These are phyloP conservation scores for Lichtheimia ramosa DNA, from an alignment of 371 early-diverging fungal genomes.

Conservation along the genomic window DNA sequence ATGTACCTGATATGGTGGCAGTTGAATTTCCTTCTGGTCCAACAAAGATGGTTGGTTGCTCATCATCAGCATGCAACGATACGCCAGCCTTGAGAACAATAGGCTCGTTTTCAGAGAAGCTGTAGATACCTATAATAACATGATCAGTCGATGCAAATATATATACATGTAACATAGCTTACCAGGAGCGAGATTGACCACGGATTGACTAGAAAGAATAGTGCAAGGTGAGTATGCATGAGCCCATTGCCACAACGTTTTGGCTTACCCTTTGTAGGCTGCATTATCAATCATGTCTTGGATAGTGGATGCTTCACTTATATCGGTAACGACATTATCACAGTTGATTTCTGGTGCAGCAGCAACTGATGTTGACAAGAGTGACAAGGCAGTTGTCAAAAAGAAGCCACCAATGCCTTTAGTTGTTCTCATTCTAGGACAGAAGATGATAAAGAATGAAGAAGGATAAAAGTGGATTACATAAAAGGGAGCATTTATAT, in stretches of 20 bases:
- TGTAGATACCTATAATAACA: constrained; percentile 18
- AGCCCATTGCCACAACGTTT: neutral
- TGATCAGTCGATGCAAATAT: neutral
- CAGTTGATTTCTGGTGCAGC: neutral
- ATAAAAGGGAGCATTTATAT: no score
- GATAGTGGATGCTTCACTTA: neutral
- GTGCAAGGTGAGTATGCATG: neutral
- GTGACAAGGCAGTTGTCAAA: no score
- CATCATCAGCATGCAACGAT: constrained; percentile 11
- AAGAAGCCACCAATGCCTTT: no score
- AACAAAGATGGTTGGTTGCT: constrained; percentile 13
- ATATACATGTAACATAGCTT: neutral
- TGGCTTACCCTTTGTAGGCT: constrained; percentile 17
- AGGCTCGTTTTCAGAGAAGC: constrained; percentile 9
- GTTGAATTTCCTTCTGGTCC: constrained; percentile 5
- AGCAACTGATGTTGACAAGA: neutral
- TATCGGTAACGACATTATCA: neutral
- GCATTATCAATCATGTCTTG: constrained; percentile 38
- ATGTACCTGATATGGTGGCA: constrained; percentile 17
- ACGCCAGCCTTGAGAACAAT: constrained; percentile 17
- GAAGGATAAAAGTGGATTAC: no score
- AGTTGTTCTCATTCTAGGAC: no score
- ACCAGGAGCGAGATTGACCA: constrained; percentile 29
- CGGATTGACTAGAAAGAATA: constrained; percentile 19
- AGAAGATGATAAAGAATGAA: no score